phyloP scores from a whole-genome alignment of 2,329 filamentous ascomycete genomes.

The Dothideomycetes sp. region DNA sequence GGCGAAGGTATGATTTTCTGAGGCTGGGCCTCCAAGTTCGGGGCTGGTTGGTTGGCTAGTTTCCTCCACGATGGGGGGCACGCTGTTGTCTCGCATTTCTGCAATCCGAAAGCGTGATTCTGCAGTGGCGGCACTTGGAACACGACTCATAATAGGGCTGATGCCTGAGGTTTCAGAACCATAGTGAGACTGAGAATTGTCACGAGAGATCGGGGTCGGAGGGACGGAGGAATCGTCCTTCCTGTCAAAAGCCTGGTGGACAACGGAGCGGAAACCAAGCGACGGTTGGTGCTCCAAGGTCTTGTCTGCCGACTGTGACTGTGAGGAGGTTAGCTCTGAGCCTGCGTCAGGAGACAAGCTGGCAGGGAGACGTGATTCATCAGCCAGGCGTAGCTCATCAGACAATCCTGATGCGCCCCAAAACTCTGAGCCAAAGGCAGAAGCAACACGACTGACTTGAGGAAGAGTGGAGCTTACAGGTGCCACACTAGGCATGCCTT shows the following conservation, averaged over 20 bases:
- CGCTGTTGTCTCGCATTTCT: constrained; percentile 27
- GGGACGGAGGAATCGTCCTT: constrained; percentile 41
- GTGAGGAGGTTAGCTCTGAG: neutral
- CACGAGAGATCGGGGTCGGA: constrained; percentile 38
- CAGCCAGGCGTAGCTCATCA: neutral
- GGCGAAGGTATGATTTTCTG: constrained; percentile 18
- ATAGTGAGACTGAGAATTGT: constrained; percentile 22
- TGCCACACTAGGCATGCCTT: neutral
- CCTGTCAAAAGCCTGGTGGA: constrained; percentile 55
- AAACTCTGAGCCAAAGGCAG: constrained; percentile 28
- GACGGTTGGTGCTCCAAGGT: constrained; percentile 42
- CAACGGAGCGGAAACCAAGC: constrained; percentile 46
- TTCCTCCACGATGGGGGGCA: constrained; percentile 47
- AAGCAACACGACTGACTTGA: constrained; percentile 28
- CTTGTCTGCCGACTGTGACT: neutral
- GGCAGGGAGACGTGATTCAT: neutral
- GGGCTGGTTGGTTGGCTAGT: constrained; percentile 15
- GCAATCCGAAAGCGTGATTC: constrained; percentile 27
- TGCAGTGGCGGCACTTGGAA: constrained; percentile 33
- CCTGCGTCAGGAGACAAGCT: neutral
- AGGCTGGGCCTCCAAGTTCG: no score
- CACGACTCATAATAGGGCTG: constrained; percentile 53
- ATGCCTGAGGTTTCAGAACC: constrained; percentile 41
- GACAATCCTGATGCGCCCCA: constrained; percentile 7
- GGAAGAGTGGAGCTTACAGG: constrained; percentile 21